Base-by-base conservation (phyloP, 2,329 filamentous ascomycete species). In the Didymella keratinophila region DNA sequence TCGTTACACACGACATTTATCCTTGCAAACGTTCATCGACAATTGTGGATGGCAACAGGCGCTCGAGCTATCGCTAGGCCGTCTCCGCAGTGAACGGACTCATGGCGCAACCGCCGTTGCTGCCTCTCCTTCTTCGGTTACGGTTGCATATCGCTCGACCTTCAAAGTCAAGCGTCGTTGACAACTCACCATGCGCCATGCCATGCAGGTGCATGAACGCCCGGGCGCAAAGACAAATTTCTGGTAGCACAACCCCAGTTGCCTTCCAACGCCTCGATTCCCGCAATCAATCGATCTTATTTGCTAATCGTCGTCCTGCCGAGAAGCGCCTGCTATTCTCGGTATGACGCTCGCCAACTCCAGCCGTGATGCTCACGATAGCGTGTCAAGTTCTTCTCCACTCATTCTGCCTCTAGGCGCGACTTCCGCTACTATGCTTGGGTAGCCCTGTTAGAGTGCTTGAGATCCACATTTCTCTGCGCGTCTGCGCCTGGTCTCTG, bases 31-130 rank as follows among this genome's bases (percentile, higher is more conserved):
- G 47, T 58, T 63, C 53, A 45, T 57, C 30, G 45, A 46, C 46
- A 45, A 54, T 45, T 50, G 44, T 44, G 50, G 45, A 43, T 52
- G 57, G 66, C 64, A 63, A 69, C 64, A 57, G 56, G 58, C 52
- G 63, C 67, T 69, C 63, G 56, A 67, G 62, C 57, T 55, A 64
- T 64, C 54, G 56, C 60, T 58, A 62, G 62, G 66, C 61, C 57
- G 58, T 63, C 71, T 67, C 69, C 66, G 64, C 71, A 72, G 62
- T 67, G 61, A 66, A 51, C 62, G 68, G 68, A 73, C 63, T 73
- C 68, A 70, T 73, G 71, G 68, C 61, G 65, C 67, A 71, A 69
- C 69, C 73, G 70, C 74, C 73, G 74, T 76, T 76, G 72, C 68
- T 71, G 64, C 65, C 61, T 74, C 68, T 54, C 71, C 71, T 42